Conservation (phyloP, 2,329 filamentous ascomycete species). For the Trichophyton rubrum region DNA sequence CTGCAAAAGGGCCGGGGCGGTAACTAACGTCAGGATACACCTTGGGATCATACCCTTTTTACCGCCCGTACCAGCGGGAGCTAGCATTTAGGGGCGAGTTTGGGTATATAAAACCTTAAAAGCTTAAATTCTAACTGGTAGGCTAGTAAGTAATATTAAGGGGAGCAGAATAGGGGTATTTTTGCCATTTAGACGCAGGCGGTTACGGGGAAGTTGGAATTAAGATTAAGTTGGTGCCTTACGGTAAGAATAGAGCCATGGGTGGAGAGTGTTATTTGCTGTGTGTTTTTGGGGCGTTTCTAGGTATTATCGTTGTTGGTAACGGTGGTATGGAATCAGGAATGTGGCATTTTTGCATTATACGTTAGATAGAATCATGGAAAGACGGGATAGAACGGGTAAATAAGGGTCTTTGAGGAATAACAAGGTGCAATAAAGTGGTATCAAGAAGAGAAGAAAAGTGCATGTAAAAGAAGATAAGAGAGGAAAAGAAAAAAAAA, state of each 20-base stretch:
- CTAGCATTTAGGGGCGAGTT: not conserved
- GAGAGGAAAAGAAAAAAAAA: not conserved
- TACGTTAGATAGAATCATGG: not conserved
- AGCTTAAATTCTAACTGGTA: not conserved
- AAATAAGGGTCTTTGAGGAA: not conserved
- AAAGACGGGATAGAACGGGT: too few relatives aligned
- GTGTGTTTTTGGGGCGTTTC: not conserved
- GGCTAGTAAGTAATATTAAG: not conserved
- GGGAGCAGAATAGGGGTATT: not conserved
- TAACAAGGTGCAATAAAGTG: not conserved
- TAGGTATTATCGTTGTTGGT: not conserved
- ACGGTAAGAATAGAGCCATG: constrained; percentile 1
- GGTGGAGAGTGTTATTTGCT: not conserved
- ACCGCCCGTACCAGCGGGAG: not conserved
- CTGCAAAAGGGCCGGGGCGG: not conserved
- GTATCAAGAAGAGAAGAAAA: constrained; percentile 9
- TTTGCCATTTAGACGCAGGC: not conserved
- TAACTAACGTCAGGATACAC: not conserved
- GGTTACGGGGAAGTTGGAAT: not conserved
- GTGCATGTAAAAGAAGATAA: constrained; percentile 15
- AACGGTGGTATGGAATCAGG: not conserved
- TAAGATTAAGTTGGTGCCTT: not conserved
- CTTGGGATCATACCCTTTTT: not conserved
- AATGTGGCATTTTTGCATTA: not conserved
- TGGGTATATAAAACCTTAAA: not conserved